Percentiles rank a stretch among this genome's conserved stretches.
Evolutionary conservation across 805 yeast species (phyloP).

Genomic region (Wickerhamomyces bisporus): DNA sequence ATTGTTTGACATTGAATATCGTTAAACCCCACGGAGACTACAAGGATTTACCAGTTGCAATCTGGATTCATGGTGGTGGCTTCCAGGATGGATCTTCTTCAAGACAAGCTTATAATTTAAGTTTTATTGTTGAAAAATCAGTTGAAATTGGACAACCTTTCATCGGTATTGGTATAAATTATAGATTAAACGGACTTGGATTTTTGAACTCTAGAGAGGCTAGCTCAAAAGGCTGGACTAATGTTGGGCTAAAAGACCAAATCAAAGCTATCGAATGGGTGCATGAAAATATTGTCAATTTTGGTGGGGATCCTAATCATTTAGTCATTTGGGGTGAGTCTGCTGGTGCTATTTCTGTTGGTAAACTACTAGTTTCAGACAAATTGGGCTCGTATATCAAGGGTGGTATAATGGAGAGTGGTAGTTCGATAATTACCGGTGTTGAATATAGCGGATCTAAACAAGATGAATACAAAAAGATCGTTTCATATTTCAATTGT

Average conservation of each 20-base stretch:
- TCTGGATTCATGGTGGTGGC: conserved; percentile 36
- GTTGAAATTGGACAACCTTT: conserved; percentile 18
- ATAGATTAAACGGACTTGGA: conserved; percentile 33
- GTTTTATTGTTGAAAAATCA: conserved; percentile 13
- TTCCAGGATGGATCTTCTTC: conserved; percentile 23
- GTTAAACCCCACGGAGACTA: conserved; percentile 18
- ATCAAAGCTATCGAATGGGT: conserved; percentile 32
- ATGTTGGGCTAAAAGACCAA: conserved; percentile 33
- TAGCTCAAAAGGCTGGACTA: conserved; percentile 22
- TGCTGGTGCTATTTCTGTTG: conserved; percentile 29
- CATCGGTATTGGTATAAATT: conserved; percentile 33
- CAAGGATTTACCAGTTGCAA: conserved; percentile 24
- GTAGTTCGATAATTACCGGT: conserved; percentile 6
- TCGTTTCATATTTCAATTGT: not conserved
- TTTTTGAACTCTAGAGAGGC: conserved; percentile 25
- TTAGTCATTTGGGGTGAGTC: conserved; percentile 34
- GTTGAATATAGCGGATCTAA: conserved; percentile 2
- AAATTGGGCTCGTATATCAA: conserved; percentile 8
- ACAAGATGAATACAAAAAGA: not conserved
- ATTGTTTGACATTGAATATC: conserved; percentile 27
- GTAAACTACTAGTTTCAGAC: conserved; percentile 8
- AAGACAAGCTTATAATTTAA: conserved; percentile 13
- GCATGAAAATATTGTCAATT: conserved; percentile 26
- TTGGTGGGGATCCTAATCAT: conserved; percentile 32
- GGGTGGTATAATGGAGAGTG: conserved; percentile 17